Percentiles rank a stretch among this genome's conserved stretches.
phyloP scores from a whole-genome alignment of 768 basidiomycete genomes.

The Mrakia gelida region DNA sequence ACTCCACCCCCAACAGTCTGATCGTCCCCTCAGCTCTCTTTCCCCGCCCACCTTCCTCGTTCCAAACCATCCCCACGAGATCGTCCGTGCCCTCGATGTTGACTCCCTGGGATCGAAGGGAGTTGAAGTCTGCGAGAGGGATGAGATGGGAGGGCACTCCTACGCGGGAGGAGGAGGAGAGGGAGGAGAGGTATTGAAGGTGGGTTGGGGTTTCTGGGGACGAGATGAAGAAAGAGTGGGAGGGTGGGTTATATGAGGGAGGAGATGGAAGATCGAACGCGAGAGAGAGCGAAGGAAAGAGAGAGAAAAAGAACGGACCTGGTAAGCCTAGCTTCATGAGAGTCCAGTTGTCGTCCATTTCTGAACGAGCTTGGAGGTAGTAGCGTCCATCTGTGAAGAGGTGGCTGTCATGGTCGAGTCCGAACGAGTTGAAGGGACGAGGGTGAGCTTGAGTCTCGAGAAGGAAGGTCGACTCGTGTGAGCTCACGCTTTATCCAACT shows the following conservation, averaged over 20 bases:
- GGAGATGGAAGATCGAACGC: no score
- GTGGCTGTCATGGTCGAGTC: no score
- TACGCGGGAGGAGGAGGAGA: not conserved
- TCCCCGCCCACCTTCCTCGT: not conserved
- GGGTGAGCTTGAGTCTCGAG: not conserved
- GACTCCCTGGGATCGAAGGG: not conserved
- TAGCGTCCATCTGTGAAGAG: slow-evolving; percentile 96
- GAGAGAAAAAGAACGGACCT: slow-evolving; percentile 48
- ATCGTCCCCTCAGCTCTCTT: not conserved
- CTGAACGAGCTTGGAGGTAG: slow-evolving; percentile 84
- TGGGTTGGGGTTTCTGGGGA: not conserved
- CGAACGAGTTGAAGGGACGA: no score
- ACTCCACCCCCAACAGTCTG: not conserved
- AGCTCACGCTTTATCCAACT: not conserved
- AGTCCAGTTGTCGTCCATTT: slow-evolving; percentile 85
- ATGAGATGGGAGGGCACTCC: not conserved
- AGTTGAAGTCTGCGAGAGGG: not conserved
- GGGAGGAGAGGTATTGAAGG: not conserved
- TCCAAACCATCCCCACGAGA: not conserved
- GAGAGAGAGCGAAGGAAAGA: slow-evolving; percentile 14
- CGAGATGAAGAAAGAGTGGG: no score
- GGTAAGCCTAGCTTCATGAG: slow-evolving; percentile 88
- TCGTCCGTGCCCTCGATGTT: not conserved
- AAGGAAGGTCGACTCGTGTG: not conserved
- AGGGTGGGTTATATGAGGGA: no score